A percentile compares a stretch with the other conserved stretches of the same genome.
Conservation (phyloP, 176 grass and related monocot genomes). For the Raddia distichophylla region DNA sequence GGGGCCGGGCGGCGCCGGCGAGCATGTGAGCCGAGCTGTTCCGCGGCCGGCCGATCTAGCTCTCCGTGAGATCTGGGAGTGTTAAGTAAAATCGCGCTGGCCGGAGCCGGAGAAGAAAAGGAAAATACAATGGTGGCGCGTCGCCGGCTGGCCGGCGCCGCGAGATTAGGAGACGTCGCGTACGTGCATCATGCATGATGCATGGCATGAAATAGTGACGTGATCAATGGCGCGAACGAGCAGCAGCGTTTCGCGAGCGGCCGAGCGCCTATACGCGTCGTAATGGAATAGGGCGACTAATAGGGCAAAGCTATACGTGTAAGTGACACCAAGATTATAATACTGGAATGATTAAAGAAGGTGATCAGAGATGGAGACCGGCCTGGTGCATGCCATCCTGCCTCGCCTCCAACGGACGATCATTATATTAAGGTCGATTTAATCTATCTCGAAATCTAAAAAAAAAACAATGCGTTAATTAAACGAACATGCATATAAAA, state of each 20-base stretch:
- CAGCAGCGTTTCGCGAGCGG: neutral
- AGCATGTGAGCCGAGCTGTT: slow-evolving; percentile 29
- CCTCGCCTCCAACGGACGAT: slow-evolving; percentile 15
- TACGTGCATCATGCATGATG: neutral
- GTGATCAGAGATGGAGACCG: neutral
- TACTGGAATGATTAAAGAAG: neutral
- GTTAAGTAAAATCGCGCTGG: neutral
- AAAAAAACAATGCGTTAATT: neutral
- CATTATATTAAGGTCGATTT: neutral
- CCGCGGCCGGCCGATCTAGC: too few species aligned
- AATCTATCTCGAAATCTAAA: neutral
- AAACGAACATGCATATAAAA: neutral
- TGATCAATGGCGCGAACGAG: too few species aligned
- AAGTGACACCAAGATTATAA: neutral
- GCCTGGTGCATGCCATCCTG: neutral
- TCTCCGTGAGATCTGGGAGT: slow-evolving; percentile 29
- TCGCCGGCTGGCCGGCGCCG: neutral
- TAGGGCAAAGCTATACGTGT: neutral
- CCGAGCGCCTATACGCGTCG: neutral
- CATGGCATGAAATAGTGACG: too few species aligned
- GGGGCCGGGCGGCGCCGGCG: neutral
- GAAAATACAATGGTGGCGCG: neutral
- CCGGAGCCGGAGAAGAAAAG: too few species aligned
- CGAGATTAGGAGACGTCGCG: neutral
- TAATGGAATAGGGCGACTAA: neutral